Evolutionary conservation across 1,284 basidiomycete species (phyloP), one percentile per base, ranked within the genome.

Genomic region (Bondarzewia mesenterica): DNA sequence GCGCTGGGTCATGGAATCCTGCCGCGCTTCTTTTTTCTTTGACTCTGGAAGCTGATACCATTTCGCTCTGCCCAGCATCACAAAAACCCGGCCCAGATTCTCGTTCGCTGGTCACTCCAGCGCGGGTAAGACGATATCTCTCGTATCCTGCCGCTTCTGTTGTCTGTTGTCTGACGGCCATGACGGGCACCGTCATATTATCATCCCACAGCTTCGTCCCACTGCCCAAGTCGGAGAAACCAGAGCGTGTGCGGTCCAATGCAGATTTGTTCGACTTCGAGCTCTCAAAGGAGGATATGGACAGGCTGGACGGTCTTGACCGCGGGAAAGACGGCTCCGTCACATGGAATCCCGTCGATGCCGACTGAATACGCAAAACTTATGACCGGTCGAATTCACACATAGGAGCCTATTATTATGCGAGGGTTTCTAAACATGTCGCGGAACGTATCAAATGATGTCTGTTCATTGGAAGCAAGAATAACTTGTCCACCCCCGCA

Each of bases 101-200:
- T 87, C 46, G 66, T 88, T 40, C 71, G 84, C 4, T 87, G 84
- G 84, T 80, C 78, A 12, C 61, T 88, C 36, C 84, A 86, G 58
- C 75, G 73, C 44, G 75, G 75, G 67, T 76, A 27, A 20, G 42
- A n/a, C n/a, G n/a, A 20, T 40, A 1, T 50, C n/a, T 35, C 41
- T 29, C 21, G 16, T 10, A 14, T 8, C 1, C 14, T 22, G 16
- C 5, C 4, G 41, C 3, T 23, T 27, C 7, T 2, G 5, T 20
- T 40, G 18, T 4, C 7, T 15, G 26, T 23, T 6, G 27, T 21
- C n/a, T n/a, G n/a, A n/a, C n/a, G n/a, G n/a, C n/a, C n/a, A n/a
- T n/a, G n/a, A n/a, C n/a, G n/a, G n/a, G n/a, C n/a, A 32, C 29
- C n/a, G 36, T 43, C 7, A 16, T 12, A 29, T 16, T 8, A 1